phyloP scores from a whole-genome alignment of 2,329 filamentous ascomycete species.

The Westerdykella ornata region DNA sequence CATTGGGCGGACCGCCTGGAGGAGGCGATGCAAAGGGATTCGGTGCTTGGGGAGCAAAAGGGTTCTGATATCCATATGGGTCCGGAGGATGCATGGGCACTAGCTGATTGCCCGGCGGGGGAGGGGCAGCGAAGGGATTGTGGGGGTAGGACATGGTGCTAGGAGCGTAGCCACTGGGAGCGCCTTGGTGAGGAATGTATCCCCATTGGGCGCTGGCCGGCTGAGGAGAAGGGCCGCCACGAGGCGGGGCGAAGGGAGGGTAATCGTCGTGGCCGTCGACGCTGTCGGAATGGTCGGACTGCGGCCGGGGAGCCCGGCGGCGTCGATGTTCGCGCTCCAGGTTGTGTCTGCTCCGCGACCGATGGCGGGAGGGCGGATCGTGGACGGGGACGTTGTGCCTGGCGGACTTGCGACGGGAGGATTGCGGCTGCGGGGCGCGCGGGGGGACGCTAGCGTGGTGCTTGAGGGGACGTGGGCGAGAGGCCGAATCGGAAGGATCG shows the following conservation, averaged over 20 bases:
- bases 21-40: slow-evolving; percentile 37
- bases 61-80: slow-evolving; percentile 35
- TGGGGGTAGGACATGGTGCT: slow-evolving; percentile 34
- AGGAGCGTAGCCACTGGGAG: slow-evolving; percentile 32
- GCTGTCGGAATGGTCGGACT: slow-evolving; percentile 37
- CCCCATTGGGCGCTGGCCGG: slow-evolving; percentile 34
- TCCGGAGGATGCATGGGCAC: slow-evolving; percentile 33
- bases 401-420: slow-evolving; percentile 35
- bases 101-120: slow-evolving; percentile 23
- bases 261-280: slow-evolving; percentile 44
- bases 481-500: slow-evolving; percentile 46
- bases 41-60: slow-evolving; percentile 19
- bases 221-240: slow-evolving; percentile 26
- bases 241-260: slow-evolving; percentile 35
- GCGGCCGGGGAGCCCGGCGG: slow-evolving; percentile 26
- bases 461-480: slow-evolving; percentile 36
- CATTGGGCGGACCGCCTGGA: slow-evolving; percentile 14
- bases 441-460: slow-evolving; percentile 31
- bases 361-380: slow-evolving; percentile 28
- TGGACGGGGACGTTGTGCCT: slow-evolving; percentile 24
- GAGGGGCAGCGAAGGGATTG: slow-evolving; percentile 20
- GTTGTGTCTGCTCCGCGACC: slow-evolving; percentile 29
- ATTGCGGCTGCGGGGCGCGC: slow-evolving; percentile 34
- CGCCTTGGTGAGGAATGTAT: slow-evolving; percentile 28
- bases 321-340: slow-evolving; percentile 25